Base-by-base conservation (phyloP, 2,329 filamentous ascomycete species). In the Penicillium sp. region DNA sequence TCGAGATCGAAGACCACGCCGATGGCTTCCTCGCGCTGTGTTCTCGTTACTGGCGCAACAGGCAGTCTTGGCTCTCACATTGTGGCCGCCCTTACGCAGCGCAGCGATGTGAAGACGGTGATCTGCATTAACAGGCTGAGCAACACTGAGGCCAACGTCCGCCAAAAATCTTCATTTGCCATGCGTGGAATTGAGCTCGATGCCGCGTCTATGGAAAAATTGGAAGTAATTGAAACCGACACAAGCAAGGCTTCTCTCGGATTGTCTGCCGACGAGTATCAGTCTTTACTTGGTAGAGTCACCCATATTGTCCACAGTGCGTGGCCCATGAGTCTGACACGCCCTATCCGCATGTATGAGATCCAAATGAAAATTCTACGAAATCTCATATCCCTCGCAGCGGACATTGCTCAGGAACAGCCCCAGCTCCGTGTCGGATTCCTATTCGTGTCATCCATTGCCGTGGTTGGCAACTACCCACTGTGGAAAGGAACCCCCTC, bases 291-390 rank as follows among this genome's bases (percentile, higher is more conserved):
- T 0, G n/a, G 58, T 0, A 61, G 48, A 2, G 78, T 77, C 8
- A 84, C 81, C 0, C 77, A 82, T 54, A 75, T 85, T 21, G 45
- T 71, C 10, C 69, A 71, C 49, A 70, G 67, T 28, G 67, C 68
- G 1, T 70, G 67, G 68, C 52, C 49, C 13, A 58, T 58, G 55
- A 55, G 49, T 18, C 44, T 34, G 3, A 56, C 44, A 21, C 18
- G 55, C 21, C 44, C 48, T 2, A 26, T 58, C 11, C 26, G 18
- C 5, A 52, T n/a, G 8, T 62, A 62, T 46, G 60, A 57, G 28
- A 42, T 56, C 1, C 59, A 63, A 48, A 21, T 63, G 3, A 46
- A 48, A 14, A 33, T 45, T 1, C 54, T 63, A 51, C 51, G 59
- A 3, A 63, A 63, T 40, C 46, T 63, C 21, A 33, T 63, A 5